A percentile compares a stretch with the other conserved stretches of the same genome.
phyloP scores from a whole-genome alignment of 2,329 filamentous ascomycete genomes.

The Alternaria triticimaculans region DNA sequence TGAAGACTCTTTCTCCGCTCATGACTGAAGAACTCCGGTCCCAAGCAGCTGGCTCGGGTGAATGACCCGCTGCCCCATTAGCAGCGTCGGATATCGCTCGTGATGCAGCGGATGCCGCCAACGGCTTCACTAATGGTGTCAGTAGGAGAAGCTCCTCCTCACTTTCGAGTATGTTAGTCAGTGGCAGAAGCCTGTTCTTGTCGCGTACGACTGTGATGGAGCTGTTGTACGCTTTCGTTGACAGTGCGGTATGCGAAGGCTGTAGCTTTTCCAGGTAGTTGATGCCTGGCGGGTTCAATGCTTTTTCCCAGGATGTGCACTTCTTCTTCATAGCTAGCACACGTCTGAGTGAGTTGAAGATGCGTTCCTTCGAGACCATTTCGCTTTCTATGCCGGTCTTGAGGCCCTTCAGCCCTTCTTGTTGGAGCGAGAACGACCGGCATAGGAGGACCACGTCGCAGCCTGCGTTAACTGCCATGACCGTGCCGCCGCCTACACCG shows the following conservation, averaged over 20 bases:
- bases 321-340: conserved; percentile 81
- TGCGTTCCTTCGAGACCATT: conserved; percentile 80
- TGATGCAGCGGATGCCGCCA: conserved; percentile 87
- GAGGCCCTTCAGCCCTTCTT: conserved; percentile 88
- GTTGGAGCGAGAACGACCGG: conserved; percentile 83
- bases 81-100: conserved; percentile 70
- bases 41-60: conserved; percentile 62
- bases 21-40: conserved; percentile 71
- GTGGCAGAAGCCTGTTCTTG: conserved; percentile 81
- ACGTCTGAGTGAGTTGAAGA: conserved; percentile 79
- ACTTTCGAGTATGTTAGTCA: conserved; percentile 79
- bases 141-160: conserved; percentile 89
- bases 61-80: conserved; percentile 56
- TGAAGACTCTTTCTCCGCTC: conserved; percentile 92
- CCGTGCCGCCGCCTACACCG: conserved; percentile 93
- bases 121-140: conserved; percentile 86
- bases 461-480: conserved; percentile 96
- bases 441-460: conserved; percentile 92
- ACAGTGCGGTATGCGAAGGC: conserved; percentile 79
- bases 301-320: conserved; percentile 90
- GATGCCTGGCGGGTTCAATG: conserved; percentile 84
- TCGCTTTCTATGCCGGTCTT: conserved; percentile 90
- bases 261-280: conserved; percentile 80
- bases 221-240: conserved; percentile 84
- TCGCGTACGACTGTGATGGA: conserved; percentile 94